Evolutionary conservation across 164 flowering plant genomes (phyloP).

Genomic region (Brasenia schreberi): DNA sequence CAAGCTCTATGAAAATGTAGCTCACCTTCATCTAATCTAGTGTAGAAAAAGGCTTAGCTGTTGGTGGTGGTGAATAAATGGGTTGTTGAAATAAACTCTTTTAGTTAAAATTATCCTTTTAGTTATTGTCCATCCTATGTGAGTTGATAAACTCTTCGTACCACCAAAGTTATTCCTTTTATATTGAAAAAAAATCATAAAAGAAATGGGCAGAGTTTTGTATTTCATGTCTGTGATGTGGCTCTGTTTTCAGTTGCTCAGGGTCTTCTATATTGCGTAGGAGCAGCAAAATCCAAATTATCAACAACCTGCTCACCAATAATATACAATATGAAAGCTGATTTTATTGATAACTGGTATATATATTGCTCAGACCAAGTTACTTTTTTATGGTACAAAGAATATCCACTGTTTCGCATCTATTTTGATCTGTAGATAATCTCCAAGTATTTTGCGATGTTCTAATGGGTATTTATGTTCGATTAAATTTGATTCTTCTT

Average conservation of each 20-base stretch:
- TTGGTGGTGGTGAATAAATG: no score
- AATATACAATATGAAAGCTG: slow-evolving; percentile 63
- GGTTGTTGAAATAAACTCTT: no score
- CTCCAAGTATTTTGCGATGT: not conserved
- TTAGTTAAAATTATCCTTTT: no score
- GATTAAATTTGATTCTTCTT: no score
- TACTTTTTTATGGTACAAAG: slow-evolving; percentile 72
- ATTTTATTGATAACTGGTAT: slow-evolving; percentile 33
- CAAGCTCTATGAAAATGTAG: no score
- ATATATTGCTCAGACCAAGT: slow-evolving; percentile 52
- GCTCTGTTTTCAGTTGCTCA: not conserved
- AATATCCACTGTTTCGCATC: not conserved
- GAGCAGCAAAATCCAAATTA: slow-evolving; percentile 25
- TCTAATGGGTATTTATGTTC: not conserved
- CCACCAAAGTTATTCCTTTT: no score
- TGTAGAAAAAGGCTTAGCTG: no score
- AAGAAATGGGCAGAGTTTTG: no score
- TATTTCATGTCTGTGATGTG: not conserved
- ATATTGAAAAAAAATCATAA: no score
- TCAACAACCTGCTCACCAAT: slow-evolving; percentile 52
- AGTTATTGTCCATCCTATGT: no score
- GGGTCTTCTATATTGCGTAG: slow-evolving; percentile 9
- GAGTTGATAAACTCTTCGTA: no score
- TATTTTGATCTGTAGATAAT: not conserved
- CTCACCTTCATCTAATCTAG: no score